A percentile compares a stretch with the other conserved stretches of the same genome.
Conservation (phyloP, 495 filamentous ascomycete genomes). For the Mytilinidion resinicola region DNA sequence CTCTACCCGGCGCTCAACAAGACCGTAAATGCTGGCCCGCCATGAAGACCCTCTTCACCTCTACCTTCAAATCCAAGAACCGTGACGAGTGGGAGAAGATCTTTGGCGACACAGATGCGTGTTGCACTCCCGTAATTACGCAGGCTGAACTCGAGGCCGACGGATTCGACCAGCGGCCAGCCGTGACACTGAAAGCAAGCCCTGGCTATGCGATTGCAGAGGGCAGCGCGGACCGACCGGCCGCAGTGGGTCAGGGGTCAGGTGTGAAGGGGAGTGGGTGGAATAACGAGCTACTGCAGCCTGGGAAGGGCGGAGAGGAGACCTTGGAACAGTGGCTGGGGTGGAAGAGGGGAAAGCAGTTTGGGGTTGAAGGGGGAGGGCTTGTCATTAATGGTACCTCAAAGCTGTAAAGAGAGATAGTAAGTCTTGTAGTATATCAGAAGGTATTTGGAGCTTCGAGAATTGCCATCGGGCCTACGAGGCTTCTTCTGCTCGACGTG, state of each 20-base stretch:
- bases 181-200: slow-evolving; percentile 61
- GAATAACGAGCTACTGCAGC: slow-evolving; percentile 48
- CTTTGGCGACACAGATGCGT: slow-evolving; percentile 87
- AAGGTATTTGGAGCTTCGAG: too few relatives aligned
- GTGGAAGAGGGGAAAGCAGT: slow-evolving; percentile 67
- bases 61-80: slow-evolving; percentile 64
- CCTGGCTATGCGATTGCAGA: slow-evolving; percentile 52
- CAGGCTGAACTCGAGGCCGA: slow-evolving; percentile 63
- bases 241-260: slow-evolving; percentile 48
- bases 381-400: slow-evolving; percentile 45
- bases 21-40: slow-evolving; percentile 60
- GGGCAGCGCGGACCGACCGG: slow-evolving; percentile 28
- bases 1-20: slow-evolving; percentile 48
- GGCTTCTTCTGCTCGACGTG: too few relatives aligned
- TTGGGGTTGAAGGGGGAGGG: slow-evolving; percentile 55
- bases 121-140: slow-evolving; percentile 77
- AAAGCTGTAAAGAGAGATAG: slow-evolving; percentile 42
- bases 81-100: slow-evolving; percentile 75
- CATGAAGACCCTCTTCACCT: slow-evolving; percentile 54
- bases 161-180: slow-evolving; percentile 66
- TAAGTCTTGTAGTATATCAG: background rate
- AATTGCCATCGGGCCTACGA: too few relatives aligned
- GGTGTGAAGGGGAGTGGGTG: slow-evolving; percentile 46
- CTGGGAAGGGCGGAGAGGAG: slow-evolving; percentile 66
- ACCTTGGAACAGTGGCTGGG: slow-evolving; percentile 69